Percentiles rank a stretch among this genome's conserved stretches.
Evolutionary conservation across 106 monocot species (phyloP).

Genomic region (Platanthera guangdongensis): DNA sequence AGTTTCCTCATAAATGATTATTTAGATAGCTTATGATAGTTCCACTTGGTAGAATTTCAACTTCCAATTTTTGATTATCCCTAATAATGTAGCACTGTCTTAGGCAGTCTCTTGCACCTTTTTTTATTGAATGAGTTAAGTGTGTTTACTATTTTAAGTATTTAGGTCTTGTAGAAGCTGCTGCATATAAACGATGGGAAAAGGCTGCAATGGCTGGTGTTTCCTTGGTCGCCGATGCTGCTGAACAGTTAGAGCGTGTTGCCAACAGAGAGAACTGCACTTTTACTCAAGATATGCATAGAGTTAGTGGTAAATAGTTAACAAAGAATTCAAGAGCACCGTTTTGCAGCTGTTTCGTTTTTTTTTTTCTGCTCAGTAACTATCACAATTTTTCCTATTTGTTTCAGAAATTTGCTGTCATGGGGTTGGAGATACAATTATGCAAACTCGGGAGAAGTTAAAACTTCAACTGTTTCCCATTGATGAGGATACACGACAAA

Average conservation of each 20-base stretch:
- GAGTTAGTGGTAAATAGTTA: background rate
- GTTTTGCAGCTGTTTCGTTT: conserved; percentile 8
- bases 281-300: conserved; percentile 13
- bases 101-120: background rate
- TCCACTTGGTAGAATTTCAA: background rate
- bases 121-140: background rate
- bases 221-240: conserved; percentile 98
- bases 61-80: background rate
- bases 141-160: background rate
- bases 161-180: conserved; percentile 51
- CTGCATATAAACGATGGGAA: conserved; percentile 92
- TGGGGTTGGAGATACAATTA: conserved; percentile 21
- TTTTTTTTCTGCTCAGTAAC: conserved; percentile 7
- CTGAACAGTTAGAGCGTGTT: conserved; percentile 71
- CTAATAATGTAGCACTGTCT: background rate
- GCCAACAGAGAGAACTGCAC: conserved; percentile 20
- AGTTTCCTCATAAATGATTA: too few relatives aligned
- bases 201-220: conserved; percentile 95
- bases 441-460: conserved; percentile 47
- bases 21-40: background rate
- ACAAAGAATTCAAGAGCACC: background rate
- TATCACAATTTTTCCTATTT: conserved; percentile 7
- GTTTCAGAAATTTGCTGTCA: conserved; percentile 28
- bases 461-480: conserved; percentile 92
- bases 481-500: conserved; percentile 62